Evolutionary conservation across 2,329 filamentous ascomycete species (phyloP), one percentile per base, ranked within the genome.

Genomic region (Trichophyton schoenleinii): DNA sequence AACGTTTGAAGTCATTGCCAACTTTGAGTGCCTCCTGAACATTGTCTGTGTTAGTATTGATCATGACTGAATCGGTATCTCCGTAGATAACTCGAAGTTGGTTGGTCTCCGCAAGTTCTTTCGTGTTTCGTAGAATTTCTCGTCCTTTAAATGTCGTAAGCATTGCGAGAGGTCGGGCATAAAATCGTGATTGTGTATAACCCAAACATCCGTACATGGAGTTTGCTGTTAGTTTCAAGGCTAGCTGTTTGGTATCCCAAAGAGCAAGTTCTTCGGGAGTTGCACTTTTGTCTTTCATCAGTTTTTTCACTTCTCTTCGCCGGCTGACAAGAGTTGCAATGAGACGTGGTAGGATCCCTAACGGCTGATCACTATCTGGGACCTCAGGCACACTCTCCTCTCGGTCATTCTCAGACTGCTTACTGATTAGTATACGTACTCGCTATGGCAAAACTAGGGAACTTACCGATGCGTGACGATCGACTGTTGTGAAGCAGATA

Each of bases 1-100:
- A 84, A 68, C 85, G 87, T 77, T 96, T 97, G 81, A 99, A 97
- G 65, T 97, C 90, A 52, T 90, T 86, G 62, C 94, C 95, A 59
- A 99, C 88, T 70, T 88, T 91, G 68, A 96, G 78, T 1, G 94
- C 94, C 69, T 95, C 91, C 36, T 88, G 85, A 34, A 97, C 88
- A 66, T 88, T 95, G 74, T 96, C 89, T 61, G 94, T 91, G 70
- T 97, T 97, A 65, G 94, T 95, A 71, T 99, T 99, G 79, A 99
- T 97, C 94, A 99, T 99, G 76, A 99, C 94, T 7, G 94, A 99
- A 75, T 99, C 94, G 11, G 94, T 99, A 75, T 99, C 94, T 78
- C 94, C 94, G 69, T 99, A 99, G 65, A 99, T 97, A 72, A 99
- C 94, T 70, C 94, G 88, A 34, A 99, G 82, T 63, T 91, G 87